Conservation (phyloP, 2,329 filamentous ascomycete genomes). For the Stagonosporopsis vannaccii region DNA sequence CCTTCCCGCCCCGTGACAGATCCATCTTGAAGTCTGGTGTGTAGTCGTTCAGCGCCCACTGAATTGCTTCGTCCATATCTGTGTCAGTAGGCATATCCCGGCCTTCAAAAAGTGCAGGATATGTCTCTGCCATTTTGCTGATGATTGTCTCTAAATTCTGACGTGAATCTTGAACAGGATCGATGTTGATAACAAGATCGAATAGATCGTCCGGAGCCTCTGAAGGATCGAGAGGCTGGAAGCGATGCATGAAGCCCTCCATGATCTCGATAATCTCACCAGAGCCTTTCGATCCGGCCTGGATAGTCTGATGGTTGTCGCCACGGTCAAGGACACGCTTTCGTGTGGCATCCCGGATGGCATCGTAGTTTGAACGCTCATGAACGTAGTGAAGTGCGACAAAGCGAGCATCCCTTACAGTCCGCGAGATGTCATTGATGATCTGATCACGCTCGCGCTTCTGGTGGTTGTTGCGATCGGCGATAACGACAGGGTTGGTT, state of each 20-base stretch:
- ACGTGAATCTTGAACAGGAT: conserved; percentile 78
- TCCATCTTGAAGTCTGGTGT: conserved; percentile 77
- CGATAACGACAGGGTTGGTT: conserved; percentile 76
- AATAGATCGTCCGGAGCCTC: conserved; percentile 80
- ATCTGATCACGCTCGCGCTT: conserved; percentile 87
- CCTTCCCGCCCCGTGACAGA: conserved; percentile 62
- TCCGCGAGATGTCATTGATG: conserved; percentile 74
- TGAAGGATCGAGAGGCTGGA: conserved; percentile 76
- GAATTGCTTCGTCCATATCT: conserved; percentile 81
- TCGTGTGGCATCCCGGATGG: conserved; percentile 77
- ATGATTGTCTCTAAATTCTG: conserved; percentile 85
- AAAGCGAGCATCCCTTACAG: conserved; percentile 70
- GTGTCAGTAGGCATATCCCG: conserved; percentile 70
- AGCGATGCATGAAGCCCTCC: conserved; percentile 89
- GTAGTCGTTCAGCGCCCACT: conserved; percentile 77
- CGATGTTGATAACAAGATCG: conserved; percentile 83
- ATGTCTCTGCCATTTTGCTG: conserved; percentile 73
- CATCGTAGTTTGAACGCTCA: conserved; percentile 69
- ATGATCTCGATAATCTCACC: conserved; percentile 87
- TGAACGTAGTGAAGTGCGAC: conserved; percentile 92
- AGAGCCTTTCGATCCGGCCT: conserved; percentile 75
- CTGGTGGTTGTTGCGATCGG: conserved; percentile 94
- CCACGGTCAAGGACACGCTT: conserved; percentile 83
- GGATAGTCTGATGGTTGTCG: conserved; percentile 98
- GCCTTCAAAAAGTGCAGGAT: conserved; percentile 74